phyloP scores from a whole-genome alignment of 2,329 filamentous ascomycete genomes.

The Coniochaeta sp. region DNA sequence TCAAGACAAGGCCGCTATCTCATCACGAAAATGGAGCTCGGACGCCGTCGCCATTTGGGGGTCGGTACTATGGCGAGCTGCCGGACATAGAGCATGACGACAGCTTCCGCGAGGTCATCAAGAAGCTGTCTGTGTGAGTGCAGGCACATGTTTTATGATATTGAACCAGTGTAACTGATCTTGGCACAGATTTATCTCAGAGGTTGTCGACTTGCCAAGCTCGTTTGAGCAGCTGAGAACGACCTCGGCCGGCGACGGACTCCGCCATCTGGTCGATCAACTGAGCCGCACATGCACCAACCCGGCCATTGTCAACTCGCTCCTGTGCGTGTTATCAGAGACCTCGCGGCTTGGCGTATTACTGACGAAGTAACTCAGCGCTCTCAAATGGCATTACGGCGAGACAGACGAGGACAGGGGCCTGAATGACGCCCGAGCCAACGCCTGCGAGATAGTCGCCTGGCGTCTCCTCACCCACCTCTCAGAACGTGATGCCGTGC shows the following conservation, averaged over 20 bases:
- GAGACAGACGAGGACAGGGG: constrained; percentile 56
- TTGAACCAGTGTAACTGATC: constrained; percentile 8
- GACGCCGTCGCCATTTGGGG: constrained; percentile 26
- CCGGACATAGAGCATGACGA: constrained; percentile 54
- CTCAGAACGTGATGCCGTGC: constrained; percentile 65
- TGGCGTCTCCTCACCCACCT: constrained; percentile 70
- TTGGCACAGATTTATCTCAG: constrained; percentile 50
- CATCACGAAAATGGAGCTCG: constrained; percentile 19
- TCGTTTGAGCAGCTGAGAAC: constrained; percentile 70
- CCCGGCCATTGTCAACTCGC: constrained; percentile 62
- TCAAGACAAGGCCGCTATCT: constrained; percentile 27
- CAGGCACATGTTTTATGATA: neutral
- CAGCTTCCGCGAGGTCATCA: constrained; percentile 56
- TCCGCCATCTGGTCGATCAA: constrained; percentile 55
- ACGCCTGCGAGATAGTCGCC: constrained; percentile 73
- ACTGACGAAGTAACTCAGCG: constrained; percentile 34
- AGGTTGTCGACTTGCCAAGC: constrained; percentile 56
- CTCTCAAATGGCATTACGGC: constrained; percentile 68
- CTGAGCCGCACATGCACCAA: constrained; percentile 58
- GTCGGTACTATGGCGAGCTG: constrained; percentile 26
- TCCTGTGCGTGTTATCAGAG: constrained; percentile 55
- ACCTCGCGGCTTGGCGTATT: neutral
- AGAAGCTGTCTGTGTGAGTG: constrained; percentile 58
- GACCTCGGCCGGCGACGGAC: constrained; percentile 53
- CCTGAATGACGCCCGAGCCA: constrained; percentile 60